phyloP scores from a whole-genome alignment of 805 yeast genomes.

The Phaffomyces antillensis region DNA sequence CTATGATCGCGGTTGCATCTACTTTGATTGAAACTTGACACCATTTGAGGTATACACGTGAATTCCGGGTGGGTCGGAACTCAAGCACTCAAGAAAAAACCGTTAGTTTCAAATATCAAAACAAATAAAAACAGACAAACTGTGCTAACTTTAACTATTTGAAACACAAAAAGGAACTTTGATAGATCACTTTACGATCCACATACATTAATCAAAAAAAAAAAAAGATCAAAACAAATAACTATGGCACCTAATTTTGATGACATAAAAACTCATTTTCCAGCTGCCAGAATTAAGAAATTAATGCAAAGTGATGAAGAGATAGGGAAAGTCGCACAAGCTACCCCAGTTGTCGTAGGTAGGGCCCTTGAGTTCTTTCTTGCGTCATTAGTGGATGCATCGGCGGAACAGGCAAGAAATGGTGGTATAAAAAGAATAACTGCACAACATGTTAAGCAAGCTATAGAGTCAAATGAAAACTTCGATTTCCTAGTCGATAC shows the following conservation, averaged over 20 bases:
- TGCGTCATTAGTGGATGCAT: slow-evolving; percentile 80
- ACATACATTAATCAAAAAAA: too few relatives aligned
- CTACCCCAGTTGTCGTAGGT: slow-evolving; percentile 97
- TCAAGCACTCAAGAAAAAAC: not conserved
- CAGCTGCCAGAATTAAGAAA: slow-evolving; percentile 90
- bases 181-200: too few relatives aligned
- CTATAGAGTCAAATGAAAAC: slow-evolving; percentile 79
- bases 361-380: slow-evolving; percentile 89
- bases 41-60: too few relatives aligned
- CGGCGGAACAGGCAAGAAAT: slow-evolving; percentile 68
- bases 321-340: slow-evolving; percentile 97
- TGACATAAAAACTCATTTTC: slow-evolving; percentile 71
- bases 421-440: slow-evolving; percentile 75
- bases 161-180: too few relatives aligned
- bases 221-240: not conserved
- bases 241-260: slow-evolving; percentile 24
- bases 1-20: too few relatives aligned
- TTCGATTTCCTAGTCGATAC: slow-evolving; percentile 85
- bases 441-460: slow-evolving; percentile 75
- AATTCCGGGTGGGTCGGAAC: too few relatives aligned
- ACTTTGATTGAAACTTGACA: too few relatives aligned
- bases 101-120: not conserved
- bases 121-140: too few relatives aligned
- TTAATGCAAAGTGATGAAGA: slow-evolving; percentile 98
- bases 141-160: too few relatives aligned